Base-by-base conservation (phyloP, 1,139 yeast genomes). In the Pichia kudriavzevii region DNA sequence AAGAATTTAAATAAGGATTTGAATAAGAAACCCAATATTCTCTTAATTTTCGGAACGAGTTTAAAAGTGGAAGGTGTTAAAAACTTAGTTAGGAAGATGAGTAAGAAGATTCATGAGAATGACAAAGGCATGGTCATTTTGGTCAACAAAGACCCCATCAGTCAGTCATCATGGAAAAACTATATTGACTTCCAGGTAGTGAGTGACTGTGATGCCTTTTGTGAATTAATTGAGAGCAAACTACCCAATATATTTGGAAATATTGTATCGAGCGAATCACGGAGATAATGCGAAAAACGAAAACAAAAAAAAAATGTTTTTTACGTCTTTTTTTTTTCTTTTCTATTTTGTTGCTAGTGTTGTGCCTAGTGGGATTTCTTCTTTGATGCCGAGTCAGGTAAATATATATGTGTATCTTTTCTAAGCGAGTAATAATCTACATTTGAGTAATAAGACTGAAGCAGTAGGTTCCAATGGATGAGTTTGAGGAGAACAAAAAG, bases 141-240 rank as follows among this genome's bases (percentile, higher is more conserved):
- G 41, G 66, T 81, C 32, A 82, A 82, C 58, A 71, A 71, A 42
- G 72, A 69, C 35, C 73, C 61, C 29, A 55, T 65, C 25, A 60
- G 65, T 22, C 62, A 59, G 36, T 63, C 64, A 42, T 46, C 56
- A 20, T 81, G 91, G 88, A 66, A 66, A 10, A 67, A 58, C 24
- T 61, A 61, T 35, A 67, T 81, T 30, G 91, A 81, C 51, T 82
- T 75, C 50, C 91, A 88, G 63, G 67, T 88, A 6, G 61, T 75
- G 36, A 63, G 79, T 34, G 95, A 85, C 53, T 83, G 95, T 54
- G 97, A 88, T 56, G 69, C 67, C 25, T 88, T 94, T 75, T 79
- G 87, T 15, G 58, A 61, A 15, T 61, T 66, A 22, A 59, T 82
- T 35, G 67, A 67, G 44, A 41, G 41, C 16, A 69, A 72, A 28